phyloP scores from a whole-genome alignment of 1,284 basidiomycete genomes.

The Inonotus hispidus region DNA sequence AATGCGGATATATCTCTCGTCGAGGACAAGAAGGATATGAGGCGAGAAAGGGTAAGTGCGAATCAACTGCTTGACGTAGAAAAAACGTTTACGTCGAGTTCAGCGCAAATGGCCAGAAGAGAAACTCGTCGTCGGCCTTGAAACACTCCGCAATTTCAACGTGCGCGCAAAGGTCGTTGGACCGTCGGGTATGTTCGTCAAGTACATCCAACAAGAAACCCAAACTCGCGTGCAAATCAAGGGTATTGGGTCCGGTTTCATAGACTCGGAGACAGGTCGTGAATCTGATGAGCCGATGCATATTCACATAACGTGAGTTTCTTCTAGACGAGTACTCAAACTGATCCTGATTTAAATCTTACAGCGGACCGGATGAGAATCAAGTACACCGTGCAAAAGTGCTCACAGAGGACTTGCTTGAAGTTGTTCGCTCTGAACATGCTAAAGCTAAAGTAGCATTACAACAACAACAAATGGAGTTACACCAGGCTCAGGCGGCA shows the following conservation, averaged over 20 bases:
- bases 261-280: constrained; percentile 89
- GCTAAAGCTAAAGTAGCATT: constrained; percentile 65
- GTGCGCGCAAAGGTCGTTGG: constrained; percentile 97
- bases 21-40: constrained; percentile 72
- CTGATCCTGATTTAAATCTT: too few species aligned
- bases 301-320: constrained; percentile 83
- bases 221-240: constrained; percentile 98
- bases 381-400: constrained; percentile 85
- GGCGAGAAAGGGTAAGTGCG: constrained; percentile 49
- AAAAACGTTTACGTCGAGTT: constrained; percentile 9
- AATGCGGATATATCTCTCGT: constrained; percentile 81
- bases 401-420: constrained; percentile 83
- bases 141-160: constrained; percentile 94
- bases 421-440: constrained; percentile 82
- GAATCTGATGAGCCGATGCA: constrained; percentile 93
- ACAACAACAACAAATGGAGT: constrained; percentile 74
- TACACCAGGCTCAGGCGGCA: constrained; percentile 74
- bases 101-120: constrained; percentile 95
- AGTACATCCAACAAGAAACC: constrained; percentile 97
- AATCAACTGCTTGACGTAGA: neutral
- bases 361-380: constrained; percentile 81
- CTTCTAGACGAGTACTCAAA: neutral
- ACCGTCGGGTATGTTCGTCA: constrained; percentile 93
- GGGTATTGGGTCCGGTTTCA: constrained; percentile 90
- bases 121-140: constrained; percentile 83